Evolutionary conservation across 2,329 filamentous ascomycete genomes (phyloP), one percentile per base, ranked within the genome.

Genomic region (Penicillium vulpinum): DNA sequence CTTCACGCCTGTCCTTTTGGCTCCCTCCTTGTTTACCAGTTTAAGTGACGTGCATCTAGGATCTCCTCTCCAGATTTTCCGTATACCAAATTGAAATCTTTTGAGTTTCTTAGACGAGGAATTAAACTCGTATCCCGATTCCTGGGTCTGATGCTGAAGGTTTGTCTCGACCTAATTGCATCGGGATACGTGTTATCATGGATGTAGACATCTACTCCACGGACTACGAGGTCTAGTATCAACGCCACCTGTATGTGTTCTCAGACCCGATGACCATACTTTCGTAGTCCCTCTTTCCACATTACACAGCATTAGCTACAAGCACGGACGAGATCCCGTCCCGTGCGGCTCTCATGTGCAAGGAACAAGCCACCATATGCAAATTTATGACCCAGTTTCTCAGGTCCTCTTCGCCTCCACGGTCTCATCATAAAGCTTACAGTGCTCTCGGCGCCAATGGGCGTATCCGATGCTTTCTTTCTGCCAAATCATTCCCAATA

Each of bases 401-500:
- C 22, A 10, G 13, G 5, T 47, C 24, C 21, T 39, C 26, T 50
- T 51, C 7, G 22, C 55, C 44, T 51, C 51, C 54, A 57, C 35
- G 51, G 31, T 45, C 26, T 28, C 26, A 51, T 29, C 10, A 2
- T 10, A 51, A 51, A 46, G 22, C 36, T 45, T 47, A 35, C 40
- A 21, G 29, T 35, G 15, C 4, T 11, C 18, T 22, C 28, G 13
- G 35, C 35, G 4, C 58, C 57, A 65, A 65, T 65, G n/a, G 40
- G n/a, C 21, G 10, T 5, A 13, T 10, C 22, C 3, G 28, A 8
- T 11, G 11, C 22, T 49, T 26, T 54, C 46, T 43, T 62, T 48
- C 28, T 28, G 44, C 56, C 49, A 49, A 57, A 54, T 50, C 57
- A 58, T 60, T 63, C 45, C 54, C 61, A 65, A 62, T 66, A 62